A percentile compares a stretch with the other conserved stretches of the same genome.
Conservation (phyloP, 2,329 filamentous ascomycete genomes). For the Elsinoe batatas region DNA sequence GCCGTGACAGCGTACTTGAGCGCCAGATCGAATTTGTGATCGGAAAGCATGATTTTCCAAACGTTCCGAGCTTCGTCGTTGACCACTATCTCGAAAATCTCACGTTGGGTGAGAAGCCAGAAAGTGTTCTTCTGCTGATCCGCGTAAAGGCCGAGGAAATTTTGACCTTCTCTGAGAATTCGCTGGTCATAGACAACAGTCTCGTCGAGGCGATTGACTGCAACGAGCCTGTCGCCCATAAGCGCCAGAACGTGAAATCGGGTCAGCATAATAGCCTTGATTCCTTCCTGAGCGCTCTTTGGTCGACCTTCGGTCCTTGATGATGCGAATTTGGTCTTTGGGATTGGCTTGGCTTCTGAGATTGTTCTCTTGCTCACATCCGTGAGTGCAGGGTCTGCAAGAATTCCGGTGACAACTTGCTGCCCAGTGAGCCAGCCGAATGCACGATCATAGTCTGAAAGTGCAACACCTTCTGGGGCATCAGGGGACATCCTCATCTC, state of each 20-base stretch:
- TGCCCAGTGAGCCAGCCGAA: constrained; percentile 89
- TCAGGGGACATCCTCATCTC: constrained; percentile 70
- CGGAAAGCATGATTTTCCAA: constrained; percentile 85
- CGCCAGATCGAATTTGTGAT: constrained; percentile 80
- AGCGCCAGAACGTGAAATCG: constrained; percentile 88
- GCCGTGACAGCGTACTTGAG: constrained; percentile 72
- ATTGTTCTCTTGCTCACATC: constrained; percentile 59
- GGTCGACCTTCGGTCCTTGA: constrained; percentile 47
- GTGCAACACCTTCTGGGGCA: constrained; percentile 43
- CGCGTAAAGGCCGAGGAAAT: constrained; percentile 70
- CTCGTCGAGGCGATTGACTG: constrained; percentile 78
- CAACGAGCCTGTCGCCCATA: constrained; percentile 72
- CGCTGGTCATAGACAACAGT: constrained; percentile 78
- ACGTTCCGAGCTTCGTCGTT: constrained; percentile 85
- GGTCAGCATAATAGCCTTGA: constrained; percentile 73
- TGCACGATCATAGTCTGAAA: constrained; percentile 46
- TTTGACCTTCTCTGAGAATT: constrained; percentile 70
- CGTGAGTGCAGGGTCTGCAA: constrained; percentile 48
- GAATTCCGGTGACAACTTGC: constrained; percentile 77
- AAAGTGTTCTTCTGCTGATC: constrained; percentile 94
- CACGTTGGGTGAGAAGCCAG: constrained; percentile 85
- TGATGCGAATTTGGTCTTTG: neutral
- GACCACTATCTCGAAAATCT: constrained; percentile 89
- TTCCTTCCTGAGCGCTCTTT: constrained; percentile 57
- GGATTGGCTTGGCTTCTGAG: constrained; percentile 56